A percentile compares a stretch with the other conserved stretches of the same genome.
phyloP scores from a whole-genome alignment of 1,139 yeast genomes.

The Arxiozyma slooffiae region DNA sequence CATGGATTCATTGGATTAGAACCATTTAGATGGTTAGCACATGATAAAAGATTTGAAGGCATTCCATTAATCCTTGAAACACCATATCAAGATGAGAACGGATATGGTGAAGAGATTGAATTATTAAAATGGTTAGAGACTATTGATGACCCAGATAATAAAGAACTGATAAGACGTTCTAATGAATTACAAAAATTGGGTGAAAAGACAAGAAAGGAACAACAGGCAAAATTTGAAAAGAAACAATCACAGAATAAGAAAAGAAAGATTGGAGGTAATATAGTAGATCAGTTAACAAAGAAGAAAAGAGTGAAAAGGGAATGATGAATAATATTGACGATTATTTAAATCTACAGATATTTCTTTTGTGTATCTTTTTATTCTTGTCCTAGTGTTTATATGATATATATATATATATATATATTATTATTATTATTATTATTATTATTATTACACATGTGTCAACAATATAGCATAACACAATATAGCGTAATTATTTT shows the following conservation, averaged over 20 bases:
- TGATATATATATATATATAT: no score
- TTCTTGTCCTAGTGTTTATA: no score
- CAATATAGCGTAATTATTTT: no score
- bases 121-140: conserved; percentile 32
- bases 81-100: conserved; percentile 53
- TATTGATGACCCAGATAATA: conserved; percentile 45
- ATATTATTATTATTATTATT: no score
- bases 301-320: conserved; percentile 1
- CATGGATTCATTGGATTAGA: conserved; percentile 84
- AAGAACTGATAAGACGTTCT: conserved; percentile 43
- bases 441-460: no score
- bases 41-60: conserved; percentile 47
- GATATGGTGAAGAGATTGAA: conserved; percentile 78
- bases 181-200: conserved; percentile 47
- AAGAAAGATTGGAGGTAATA: conserved; percentile 10
- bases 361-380: background rate
- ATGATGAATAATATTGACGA: background rate
- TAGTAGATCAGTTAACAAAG: conserved; percentile 10
- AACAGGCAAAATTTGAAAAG: conserved; percentile 31
- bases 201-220: conserved; percentile 45
- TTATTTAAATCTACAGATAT: no score
- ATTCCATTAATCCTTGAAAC: conserved; percentile 88
- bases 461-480: no score
- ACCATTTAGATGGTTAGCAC: conserved; percentile 53
- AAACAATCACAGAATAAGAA: conserved; percentile 14